Evolutionary conservation across 2,329 filamentous ascomycete species (phyloP), one percentile per base, ranked within the genome.

Genomic region (Macroventuria anomochaeta): DNA sequence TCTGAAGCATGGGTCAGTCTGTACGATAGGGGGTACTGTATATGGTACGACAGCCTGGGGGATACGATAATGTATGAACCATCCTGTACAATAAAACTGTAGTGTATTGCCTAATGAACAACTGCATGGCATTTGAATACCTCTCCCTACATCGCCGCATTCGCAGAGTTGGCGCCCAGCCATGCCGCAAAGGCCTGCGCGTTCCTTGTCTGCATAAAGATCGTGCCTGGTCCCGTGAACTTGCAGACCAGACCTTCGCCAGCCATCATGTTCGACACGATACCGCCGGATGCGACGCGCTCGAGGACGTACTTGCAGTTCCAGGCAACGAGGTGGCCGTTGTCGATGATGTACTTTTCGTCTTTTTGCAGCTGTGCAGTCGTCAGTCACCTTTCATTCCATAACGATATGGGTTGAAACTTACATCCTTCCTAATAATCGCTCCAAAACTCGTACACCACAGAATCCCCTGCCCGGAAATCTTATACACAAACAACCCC

Each of bases 391-490:
- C 10, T 10, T 10, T 8, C 18, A 3, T 2, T 20, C 7, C 12
- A 17, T 10, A 1, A 0, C 1, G 3, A 7, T 3, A 20, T 12
- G 3, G 12, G 17, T 4, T 1, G 2, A 23, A 7, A 83, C 89
- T 80, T 72, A 96, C 90, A 73, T 97, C 92, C 78, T 97, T 97
- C 68, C 89, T 84, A 58, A 97, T 91, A 57, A 99, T 96, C 5
- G 95, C 95, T 6, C 95, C 95, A 67, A 99, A 95, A 68, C 91
- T 96, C 7, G 91, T 90, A 39, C 97, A 82, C 91, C 93, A 99
- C 33, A 96, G 70, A 29, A 97, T 79, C 0, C 95, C 95, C 6
- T 81, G 83, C 0, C 93, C 93, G 12, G 81, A 85, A 8, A 97
- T 88, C 73, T 90, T 93, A 75, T 96, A 96, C 10, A 97, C 86